These are phyloP conservation scores for Suhomyces kunorum DNA, from an alignment of 1,139 yeast species.

Conservation along the genomic window DNA sequence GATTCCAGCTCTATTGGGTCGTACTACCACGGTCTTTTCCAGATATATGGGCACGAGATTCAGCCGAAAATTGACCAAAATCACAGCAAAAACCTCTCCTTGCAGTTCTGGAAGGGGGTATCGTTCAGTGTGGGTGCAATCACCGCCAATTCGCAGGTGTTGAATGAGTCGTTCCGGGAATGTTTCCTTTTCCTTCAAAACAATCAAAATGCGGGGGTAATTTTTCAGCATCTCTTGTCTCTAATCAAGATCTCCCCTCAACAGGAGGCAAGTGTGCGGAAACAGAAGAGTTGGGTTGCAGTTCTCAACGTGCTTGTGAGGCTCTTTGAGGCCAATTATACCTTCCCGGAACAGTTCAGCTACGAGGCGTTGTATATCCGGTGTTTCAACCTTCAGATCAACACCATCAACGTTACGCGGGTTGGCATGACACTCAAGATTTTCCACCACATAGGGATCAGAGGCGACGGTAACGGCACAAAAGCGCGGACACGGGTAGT, in stretches of 20 bases:
- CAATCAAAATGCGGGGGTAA: slow-evolving; percentile 1
- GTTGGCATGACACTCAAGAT: slow-evolving; percentile 36
- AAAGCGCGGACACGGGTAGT: slow-evolving; percentile 23
- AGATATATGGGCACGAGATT: slow-evolving; percentile 16
- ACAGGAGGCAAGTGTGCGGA: slow-evolving; percentile 17
- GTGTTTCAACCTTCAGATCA: slow-evolving; percentile 58
- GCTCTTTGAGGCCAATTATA: slow-evolving; percentile 40
- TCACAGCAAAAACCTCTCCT: slow-evolving; percentile 19
- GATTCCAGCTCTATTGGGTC: slow-evolving; percentile 10
- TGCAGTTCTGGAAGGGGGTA: slow-evolving; percentile 58
- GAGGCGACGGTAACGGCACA: slow-evolving; percentile 5
- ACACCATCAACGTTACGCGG: slow-evolving; percentile 39
- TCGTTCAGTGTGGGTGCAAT: slow-evolving; percentile 61
- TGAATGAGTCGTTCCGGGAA: slow-evolving; percentile 46
- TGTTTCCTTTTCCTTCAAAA: slow-evolving; percentile 38
- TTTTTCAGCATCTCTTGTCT: slow-evolving; percentile 13
- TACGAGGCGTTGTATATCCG: slow-evolving; percentile 48
- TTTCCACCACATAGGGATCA: slow-evolving; percentile 34
- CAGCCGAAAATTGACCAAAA: slow-evolving; percentile 10
- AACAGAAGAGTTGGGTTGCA: slow-evolving; percentile 23
- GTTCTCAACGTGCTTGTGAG: slow-evolving; percentile 37
- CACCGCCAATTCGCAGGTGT: slow-evolving; percentile 52
- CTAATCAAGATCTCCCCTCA: slow-evolving; percentile 21
- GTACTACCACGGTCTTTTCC: slow-evolving; percentile 32
- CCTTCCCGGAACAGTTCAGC: slow-evolving; percentile 36